Evolutionary conservation across 2,329 filamentous ascomycete genomes (phyloP), one percentile per base, ranked within the genome.

Genomic region (Cytospora mali): DNA sequence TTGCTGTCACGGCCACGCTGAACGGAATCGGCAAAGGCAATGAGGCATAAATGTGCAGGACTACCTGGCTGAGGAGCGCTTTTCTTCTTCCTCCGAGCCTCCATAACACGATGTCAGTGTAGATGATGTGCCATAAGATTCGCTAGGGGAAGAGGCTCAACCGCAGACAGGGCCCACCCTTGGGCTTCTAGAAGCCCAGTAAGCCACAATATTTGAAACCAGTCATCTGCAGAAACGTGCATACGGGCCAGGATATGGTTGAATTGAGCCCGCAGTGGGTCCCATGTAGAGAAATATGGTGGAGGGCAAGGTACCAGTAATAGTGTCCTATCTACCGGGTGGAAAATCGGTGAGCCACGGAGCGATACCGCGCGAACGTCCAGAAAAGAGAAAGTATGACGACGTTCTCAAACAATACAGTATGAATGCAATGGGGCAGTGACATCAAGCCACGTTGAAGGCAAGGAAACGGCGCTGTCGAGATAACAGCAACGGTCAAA

Each of bases 41-140:
- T 61, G 56, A 51, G 61, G 61, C 56, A 60, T 60, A 63, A 60
- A 60, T 48, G 33, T 63, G 56, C 61, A 63, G 31, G 49, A 57
- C 55, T 55, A 35, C 29, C 21, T 54, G 56, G 49, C n/a, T 21
- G 13, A 56, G 25, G 42, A 51, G 28, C 13, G n/a, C 16, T 27
- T 35, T n/a, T 51, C 28, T 46, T 42, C 27, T 48, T 28, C 27
- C 16, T 4, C 52, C 56, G n/a, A 25, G 35, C 46, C 55, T 31
- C 27, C 27, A 48, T 33, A 35, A 56, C 48, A 39, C 33, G 48
- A 60, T 58, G 46, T 27, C 58, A 49, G 48, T 27, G 46, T 56
- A 39, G 42, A 28, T 55, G 46, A 42, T 31, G 53, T 39, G 56
- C 55, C 55, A 50, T 29, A 46, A 39, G 39, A 54, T 49, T 28